Conservation (phyloP, 352 stramenopile species). For the Phytophthora ramorum region DNA sequence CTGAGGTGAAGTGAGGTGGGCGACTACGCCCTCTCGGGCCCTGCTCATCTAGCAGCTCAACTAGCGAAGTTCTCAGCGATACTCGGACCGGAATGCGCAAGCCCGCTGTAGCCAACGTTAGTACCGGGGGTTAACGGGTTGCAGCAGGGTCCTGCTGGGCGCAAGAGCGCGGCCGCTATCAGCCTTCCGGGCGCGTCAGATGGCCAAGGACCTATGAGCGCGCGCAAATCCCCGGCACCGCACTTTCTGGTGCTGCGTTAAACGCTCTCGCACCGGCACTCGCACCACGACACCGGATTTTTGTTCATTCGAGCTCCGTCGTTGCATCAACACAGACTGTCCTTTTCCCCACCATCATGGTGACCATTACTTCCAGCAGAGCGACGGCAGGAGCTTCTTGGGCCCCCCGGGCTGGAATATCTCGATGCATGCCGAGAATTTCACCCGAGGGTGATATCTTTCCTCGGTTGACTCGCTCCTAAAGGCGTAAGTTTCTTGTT, state of each 20-base stretch:
- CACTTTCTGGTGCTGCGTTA: conserved; percentile 24
- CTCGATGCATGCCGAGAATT: too few relatives aligned
- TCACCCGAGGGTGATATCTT: too few relatives aligned
- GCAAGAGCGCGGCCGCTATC: conserved; percentile 13
- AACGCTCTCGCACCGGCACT: conserved; percentile 18
- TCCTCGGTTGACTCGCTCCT: too few relatives aligned
- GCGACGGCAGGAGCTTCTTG: too few relatives aligned
- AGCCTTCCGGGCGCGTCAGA: conserved; percentile 14
- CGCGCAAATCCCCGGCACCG: conserved; percentile 2
- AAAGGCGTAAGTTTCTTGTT: too few relatives aligned
- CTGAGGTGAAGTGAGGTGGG: conserved; percentile 26
- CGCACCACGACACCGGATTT: conserved; percentile 10
- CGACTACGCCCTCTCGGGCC: neutral
- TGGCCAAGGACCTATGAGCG: conserved; percentile 10
- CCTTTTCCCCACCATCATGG: neutral
- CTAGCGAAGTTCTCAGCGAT: conserved; percentile 24
- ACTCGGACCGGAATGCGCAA: conserved; percentile 9
- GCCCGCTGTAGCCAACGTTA: conserved; percentile 6
- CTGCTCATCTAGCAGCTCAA: conserved; percentile 16
- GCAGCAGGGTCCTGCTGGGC: conserved; percentile 11
- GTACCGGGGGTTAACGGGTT: conserved; percentile 7
- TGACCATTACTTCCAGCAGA: too few relatives aligned
- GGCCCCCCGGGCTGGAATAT: too few relatives aligned
- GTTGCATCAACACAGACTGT: neutral
- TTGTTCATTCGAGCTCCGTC: neutral